Evolutionary conservation across 805 yeast genomes (phyloP).

Genomic region (Wickerhamiella siamensis): DNA sequence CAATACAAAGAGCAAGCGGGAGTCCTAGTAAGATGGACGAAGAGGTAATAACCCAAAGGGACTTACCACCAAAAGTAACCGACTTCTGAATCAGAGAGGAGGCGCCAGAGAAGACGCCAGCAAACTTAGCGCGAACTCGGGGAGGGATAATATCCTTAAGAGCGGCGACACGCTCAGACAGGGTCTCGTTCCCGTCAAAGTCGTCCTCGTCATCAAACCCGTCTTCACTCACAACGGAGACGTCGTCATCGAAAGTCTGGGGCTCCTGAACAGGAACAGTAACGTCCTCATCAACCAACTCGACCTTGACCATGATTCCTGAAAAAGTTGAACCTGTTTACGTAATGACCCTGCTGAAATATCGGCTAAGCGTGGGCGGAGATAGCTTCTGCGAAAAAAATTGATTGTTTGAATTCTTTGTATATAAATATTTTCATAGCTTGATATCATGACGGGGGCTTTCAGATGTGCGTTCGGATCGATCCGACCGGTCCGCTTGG

Average conservation of each 20-base stretch:
- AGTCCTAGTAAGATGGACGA: slow-evolving; percentile 78
- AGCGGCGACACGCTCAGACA: slow-evolving; percentile 78
- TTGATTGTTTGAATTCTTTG: too few relatives aligned
- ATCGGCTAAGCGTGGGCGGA: neutral
- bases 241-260: slow-evolving; percentile 28
- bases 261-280: slow-evolving; percentile 26
- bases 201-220: slow-evolving; percentile 42
- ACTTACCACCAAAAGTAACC: slow-evolving; percentile 50
- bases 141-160: slow-evolving; percentile 87
- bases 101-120: slow-evolving; percentile 23
- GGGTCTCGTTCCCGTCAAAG: slow-evolving; percentile 64
- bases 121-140: slow-evolving; percentile 47
- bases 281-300: slow-evolving; percentile 51
- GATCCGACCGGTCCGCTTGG: neutral
- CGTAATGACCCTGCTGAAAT: neutral
- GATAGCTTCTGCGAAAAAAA: neutral
- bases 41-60: slow-evolving; percentile 77
- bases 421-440: too few relatives aligned
- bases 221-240: slow-evolving; percentile 25
- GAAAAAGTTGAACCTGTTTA: neutral
- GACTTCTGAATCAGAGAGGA: slow-evolving; percentile 31
- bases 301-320: slow-evolving; percentile 53
- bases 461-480: neutral
- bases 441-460: neutral
- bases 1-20: slow-evolving; percentile 77